Evolutionary conservation across 2,329 filamentous ascomycete genomes (phyloP).

Genomic region (Fusarium graminum): DNA sequence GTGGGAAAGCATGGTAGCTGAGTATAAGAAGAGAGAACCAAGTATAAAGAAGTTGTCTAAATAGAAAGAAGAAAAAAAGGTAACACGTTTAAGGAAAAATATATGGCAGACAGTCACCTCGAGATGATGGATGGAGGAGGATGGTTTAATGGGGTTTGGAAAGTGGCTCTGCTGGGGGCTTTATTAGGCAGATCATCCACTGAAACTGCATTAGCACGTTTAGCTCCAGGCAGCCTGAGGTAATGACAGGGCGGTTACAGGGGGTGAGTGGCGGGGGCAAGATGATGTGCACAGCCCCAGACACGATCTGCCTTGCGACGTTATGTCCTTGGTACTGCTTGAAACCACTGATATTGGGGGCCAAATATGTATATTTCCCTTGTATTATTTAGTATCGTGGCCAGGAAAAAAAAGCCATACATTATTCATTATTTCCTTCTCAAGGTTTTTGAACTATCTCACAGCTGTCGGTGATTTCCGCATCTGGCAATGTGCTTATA

Average conservation of each 20-base stretch:
- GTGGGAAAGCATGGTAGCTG: conserved; percentile 38
- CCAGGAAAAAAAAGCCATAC: too few species aligned
- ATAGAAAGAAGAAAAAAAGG: conserved; percentile 11
- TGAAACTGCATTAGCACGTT: conserved; percentile 24
- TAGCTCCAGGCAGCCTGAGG: conserved; percentile 5
- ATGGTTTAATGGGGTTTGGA: conserved; percentile 22
- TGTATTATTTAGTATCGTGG: too few species aligned
- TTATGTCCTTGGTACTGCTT: conserved; percentile 1
- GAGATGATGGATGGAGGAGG: conserved; percentile 21
- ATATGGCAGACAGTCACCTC: conserved; percentile 14
- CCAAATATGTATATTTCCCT: too few species aligned
- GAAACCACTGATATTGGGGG: background rate
- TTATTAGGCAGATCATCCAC: conserved; percentile 31
- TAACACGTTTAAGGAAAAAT: background rate
- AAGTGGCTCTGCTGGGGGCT: conserved; percentile 24
- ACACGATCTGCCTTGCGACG: conserved; percentile 15
- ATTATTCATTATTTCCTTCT: background rate
- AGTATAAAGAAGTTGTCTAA: conserved; percentile 5
- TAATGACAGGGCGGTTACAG: conserved; percentile 23
- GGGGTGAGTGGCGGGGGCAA: conserved; percentile 2
- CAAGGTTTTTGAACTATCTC: background rate
- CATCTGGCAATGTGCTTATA: conserved; percentile 13
- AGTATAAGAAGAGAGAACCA: background rate
- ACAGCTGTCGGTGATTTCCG: conserved; percentile 12
- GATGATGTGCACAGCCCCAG: conserved; percentile 28